phyloP scores from a whole-genome alignment of 192 early-diverging fungal species.

The Mortierella claussenii region DNA sequence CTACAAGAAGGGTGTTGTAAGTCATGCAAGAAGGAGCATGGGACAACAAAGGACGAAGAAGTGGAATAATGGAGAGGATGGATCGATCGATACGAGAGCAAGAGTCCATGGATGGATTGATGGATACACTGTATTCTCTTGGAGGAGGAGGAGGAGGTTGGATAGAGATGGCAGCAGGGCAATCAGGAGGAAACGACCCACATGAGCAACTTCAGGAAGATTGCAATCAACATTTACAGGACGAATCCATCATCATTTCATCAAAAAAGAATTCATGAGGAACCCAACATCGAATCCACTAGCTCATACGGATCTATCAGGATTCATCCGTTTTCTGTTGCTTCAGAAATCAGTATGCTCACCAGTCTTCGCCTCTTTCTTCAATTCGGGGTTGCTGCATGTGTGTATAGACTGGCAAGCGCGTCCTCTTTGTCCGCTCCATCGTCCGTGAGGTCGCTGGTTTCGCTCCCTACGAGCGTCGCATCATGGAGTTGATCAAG shows the following conservation, averaged over 20 bases:
- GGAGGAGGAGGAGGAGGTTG: not conserved
- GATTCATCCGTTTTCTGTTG: too few species aligned
- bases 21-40: too few species aligned
- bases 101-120: slow-evolving; percentile 9
- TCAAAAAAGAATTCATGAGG: not conserved
- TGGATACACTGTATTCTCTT: not conserved
- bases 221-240: not conserved
- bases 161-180: slow-evolving; percentile 4
- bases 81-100: slow-evolving; percentile 16
- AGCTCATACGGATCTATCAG: too few species aligned
- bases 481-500: slow-evolving; percentile 99
- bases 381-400: not conserved
- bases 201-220: not conserved
- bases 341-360: too few species aligned
- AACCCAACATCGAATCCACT: slow-evolving; percentile 1
- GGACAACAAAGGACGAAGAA: too few species aligned
- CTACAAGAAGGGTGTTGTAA: slow-evolving; percentile 87
- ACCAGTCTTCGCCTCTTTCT: slow-evolving; percentile 2
- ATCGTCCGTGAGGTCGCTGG: slow-evolving; percentile 97
- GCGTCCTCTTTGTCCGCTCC: slow-evolving; percentile 91
- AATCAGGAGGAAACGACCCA: not conserved
- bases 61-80: too few species aligned
- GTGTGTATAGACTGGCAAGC: slow-evolving; percentile 62
- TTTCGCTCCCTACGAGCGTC: slow-evolving; percentile 97
- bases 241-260: not conserved